Conservation (phyloP, 2,329 filamentous ascomycete genomes). For the Esteya vermicola region DNA sequence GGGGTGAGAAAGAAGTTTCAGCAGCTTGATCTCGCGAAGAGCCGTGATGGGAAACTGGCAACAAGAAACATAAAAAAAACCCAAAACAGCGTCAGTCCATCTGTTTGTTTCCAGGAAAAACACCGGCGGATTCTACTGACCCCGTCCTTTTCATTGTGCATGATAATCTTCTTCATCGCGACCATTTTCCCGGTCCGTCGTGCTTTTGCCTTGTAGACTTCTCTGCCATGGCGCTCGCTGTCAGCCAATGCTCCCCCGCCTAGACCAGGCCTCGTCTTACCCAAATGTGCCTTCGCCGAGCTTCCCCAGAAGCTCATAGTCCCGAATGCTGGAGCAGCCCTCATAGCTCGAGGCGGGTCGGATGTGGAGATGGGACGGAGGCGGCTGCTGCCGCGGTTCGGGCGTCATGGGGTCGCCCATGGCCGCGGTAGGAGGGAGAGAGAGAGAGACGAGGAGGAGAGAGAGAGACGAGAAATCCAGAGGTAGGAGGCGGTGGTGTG, state of each 20-base stretch:
- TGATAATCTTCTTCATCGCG: slow-evolving; percentile 95
- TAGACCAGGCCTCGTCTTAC: no score
- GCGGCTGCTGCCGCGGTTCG: slow-evolving; percentile 1
- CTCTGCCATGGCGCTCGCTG: no score
- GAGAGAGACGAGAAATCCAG: no score
- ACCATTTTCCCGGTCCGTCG: slow-evolving; percentile 61
- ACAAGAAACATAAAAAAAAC: no score
- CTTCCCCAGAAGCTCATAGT: slow-evolving; percentile 70
- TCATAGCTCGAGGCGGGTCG: slow-evolving; percentile 50
- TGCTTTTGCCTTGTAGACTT: slow-evolving; percentile 81
- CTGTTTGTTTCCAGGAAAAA: no score
- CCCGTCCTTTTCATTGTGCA: slow-evolving; percentile 98
- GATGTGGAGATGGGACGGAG: slow-evolving; percentile 33
- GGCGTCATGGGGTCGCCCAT: slow-evolving; percentile 1
- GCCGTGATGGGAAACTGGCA: slow-evolving; percentile 97
- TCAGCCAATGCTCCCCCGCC: no score
- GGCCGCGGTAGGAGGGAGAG: no score
- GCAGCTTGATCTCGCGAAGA: slow-evolving; percentile 88
- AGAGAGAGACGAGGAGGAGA: no score
- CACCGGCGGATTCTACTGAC: slow-evolving; percentile 27
- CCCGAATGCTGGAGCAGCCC: slow-evolving; percentile 71
- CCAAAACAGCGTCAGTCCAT: no score
- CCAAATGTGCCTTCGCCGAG: slow-evolving; percentile 94
- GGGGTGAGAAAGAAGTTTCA: slow-evolving; percentile 84
- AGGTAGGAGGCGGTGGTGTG: no score